Evolutionary conservation across 2,329 filamentous ascomycete species (phyloP), one percentile per base, ranked within the genome.

Genomic region (Ophiostoma australiae): DNA sequence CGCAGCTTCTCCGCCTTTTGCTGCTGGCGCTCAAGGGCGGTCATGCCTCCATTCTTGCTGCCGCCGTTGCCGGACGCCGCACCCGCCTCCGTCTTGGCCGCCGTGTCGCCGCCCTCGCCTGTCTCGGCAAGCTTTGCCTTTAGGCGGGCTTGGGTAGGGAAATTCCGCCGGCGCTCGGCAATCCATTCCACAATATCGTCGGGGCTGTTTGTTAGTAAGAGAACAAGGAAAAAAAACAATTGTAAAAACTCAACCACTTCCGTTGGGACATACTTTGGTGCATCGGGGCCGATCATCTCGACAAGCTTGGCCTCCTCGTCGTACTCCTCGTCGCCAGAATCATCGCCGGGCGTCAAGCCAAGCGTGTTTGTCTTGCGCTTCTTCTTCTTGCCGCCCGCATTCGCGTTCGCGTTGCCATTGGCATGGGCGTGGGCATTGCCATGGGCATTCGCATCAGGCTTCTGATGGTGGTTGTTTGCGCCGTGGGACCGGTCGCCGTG

Each of bases 111-210:
- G 71, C 72, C 76, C 63, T 78, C 80, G 72, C 80, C 78, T 76
- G 66, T 7, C 17, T 33, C 68, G 55, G 81, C 80, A 73, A 87
- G 86, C 79, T 86, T 91, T 74, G 87, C 87, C 73, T 87, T 85
- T 73, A 89, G 82, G 70, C 91, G 89, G 72, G 87, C 87, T 78
- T 88, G 87, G 2, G 94, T 97, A 1, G 94, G 94, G 78, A 87
- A 98, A 69, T 90, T 89, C 74, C 88, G 90, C 77, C 86, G 90
- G 72, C 94, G 88, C 79, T 97, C 93, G 68, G 88, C 88, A 73
- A 96, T 87, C 88, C 93, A 98, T 7, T 88, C 87, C 33, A 88
- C 86, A 70, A 97, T 84, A 77, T 97, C 93, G 72, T 87, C 86
- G 20, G 86, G 82, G 71, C 85, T 88, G 70, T 39, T 2, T 11